Base-by-base conservation (phyloP, 257 asterid genomes). In the Scutellaria minor region DNA sequence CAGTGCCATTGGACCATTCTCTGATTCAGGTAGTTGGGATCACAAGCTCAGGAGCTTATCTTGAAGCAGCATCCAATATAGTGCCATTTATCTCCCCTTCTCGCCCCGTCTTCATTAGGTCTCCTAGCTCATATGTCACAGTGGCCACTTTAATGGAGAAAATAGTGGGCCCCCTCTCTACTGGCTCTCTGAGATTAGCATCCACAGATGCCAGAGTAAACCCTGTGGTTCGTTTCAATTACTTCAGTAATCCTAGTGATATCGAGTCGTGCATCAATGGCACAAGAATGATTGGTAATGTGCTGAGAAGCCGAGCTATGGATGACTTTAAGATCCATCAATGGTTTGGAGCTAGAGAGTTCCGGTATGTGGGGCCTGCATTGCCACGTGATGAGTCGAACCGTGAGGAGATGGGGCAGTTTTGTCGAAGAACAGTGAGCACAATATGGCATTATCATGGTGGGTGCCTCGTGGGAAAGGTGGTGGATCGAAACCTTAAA, bases 371-470 rank as follows among this genome's bases (percentile, higher is more conserved):
- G 3, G 98, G 99, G 52, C 66, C 91, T 2, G 79, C 90, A 10
- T 67, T 89, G 87, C 98, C 96, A 0, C 66, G 22, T 13, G 93
- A 91, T 73, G 78, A 71, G 70, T 73, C 86, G 3, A 73, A 71
- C 45, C 92, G 91, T 47, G 75, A n/a, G 47, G 73, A 73, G 56
- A 75, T 91, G 92, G 86, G 76, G 18, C 95, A 86, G 64, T 93
- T 91, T 80, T 93, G 93, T 76, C 83, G 96, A 62, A 75, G 81
- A 22, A 89, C 98, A 0, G 97, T 91, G 64, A 93, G 82, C 79
- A 93, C 97, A 12, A 93, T 89, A 52, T 94, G 99, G 98, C 99
- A 94, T 77, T 94, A 89, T 59, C 99, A 94, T 42, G 99, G 98
- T 0, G 98, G 99, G 3, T 91, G 98, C 80, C 81, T 92, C 2